A percentile compares a stretch with the other conserved stretches of the same genome.
Conservation (phyloP, 2,329 filamentous ascomycete genomes). For the Alternaria metachromatica region DNA sequence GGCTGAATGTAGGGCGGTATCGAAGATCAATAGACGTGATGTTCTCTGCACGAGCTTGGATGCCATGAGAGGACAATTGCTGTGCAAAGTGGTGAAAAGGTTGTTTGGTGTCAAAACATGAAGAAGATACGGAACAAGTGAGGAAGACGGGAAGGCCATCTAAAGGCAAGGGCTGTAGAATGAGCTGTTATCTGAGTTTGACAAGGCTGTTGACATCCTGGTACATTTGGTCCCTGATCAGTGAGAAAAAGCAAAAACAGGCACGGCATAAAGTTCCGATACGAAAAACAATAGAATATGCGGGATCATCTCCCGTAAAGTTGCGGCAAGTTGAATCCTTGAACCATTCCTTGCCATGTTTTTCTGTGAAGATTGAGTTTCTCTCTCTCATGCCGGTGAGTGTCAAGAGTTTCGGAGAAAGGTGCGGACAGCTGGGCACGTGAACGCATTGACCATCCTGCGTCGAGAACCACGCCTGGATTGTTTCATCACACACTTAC, state of each 20-base stretch:
- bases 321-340: not conserved
- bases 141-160: not conserved
- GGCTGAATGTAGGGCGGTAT: not conserved
- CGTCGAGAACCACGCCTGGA: not conserved
- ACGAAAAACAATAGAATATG: not conserved
- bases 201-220: not conserved
- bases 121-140: not conserved
- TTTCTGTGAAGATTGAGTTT: not conserved
- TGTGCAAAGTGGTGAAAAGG: not conserved
- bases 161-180: not conserved
- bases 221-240: not conserved
- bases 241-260: not conserved
- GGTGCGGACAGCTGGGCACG: not conserved
- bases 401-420: not conserved
- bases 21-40: not conserved
- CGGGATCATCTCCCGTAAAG: not conserved
- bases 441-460: not conserved
- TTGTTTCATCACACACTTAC: not conserved
- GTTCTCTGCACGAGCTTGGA: not conserved
- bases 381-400: not conserved
- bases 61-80: not conserved
- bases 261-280: not conserved
- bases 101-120: not conserved
- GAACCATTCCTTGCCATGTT: not conserved
- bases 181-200: not conserved